Evolutionary conservation across 2,329 filamentous ascomycete species (phyloP).

Genomic region (Ascochyta fabae): DNA sequence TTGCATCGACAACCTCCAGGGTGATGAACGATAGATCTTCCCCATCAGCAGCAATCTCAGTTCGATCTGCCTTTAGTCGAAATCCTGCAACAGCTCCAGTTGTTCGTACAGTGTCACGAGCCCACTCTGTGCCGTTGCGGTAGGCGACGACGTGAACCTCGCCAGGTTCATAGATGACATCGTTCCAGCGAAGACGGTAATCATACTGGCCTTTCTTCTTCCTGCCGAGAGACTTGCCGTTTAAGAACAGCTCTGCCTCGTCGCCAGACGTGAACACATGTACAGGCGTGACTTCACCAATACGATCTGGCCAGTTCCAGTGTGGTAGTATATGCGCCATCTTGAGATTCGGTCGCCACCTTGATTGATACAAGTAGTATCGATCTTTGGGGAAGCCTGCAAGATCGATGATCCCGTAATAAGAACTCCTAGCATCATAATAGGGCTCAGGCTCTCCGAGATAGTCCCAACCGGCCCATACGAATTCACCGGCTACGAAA

Average conservation of each 20-base stretch:
- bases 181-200: slow-evolving; percentile 63
- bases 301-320: slow-evolving; percentile 61
- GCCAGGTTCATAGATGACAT: slow-evolving; percentile 57
- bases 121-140: slow-evolving; percentile 58
- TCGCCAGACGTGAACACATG: slow-evolving; percentile 62
- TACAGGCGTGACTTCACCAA: slow-evolving; percentile 58
- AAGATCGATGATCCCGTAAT: slow-evolving; percentile 64
- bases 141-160: slow-evolving; percentile 57
- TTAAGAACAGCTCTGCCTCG: slow-evolving; percentile 63
- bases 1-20: slow-evolving; percentile 54
- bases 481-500: slow-evolving; percentile 61
- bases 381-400: slow-evolving; percentile 65
- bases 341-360: slow-evolving; percentile 57
- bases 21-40: slow-evolving; percentile 57
- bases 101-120: slow-evolving; percentile 51
- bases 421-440: slow-evolving; percentile 57
- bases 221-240: slow-evolving; percentile 56
- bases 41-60: slow-evolving; percentile 50
- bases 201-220: slow-evolving; percentile 42
- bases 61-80: slow-evolving; percentile 52
- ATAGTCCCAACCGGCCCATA: slow-evolving; percentile 52
- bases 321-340: slow-evolving; percentile 63
- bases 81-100: slow-evolving; percentile 51
- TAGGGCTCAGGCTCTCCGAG: slow-evolving; percentile 58
- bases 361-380: slow-evolving; percentile 62